Percentiles rank a stretch among this genome's conserved stretches.
Evolutionary conservation across 495 filamentous ascomycete genomes (phyloP).

Genomic region (Rusavskia elegans): DNA sequence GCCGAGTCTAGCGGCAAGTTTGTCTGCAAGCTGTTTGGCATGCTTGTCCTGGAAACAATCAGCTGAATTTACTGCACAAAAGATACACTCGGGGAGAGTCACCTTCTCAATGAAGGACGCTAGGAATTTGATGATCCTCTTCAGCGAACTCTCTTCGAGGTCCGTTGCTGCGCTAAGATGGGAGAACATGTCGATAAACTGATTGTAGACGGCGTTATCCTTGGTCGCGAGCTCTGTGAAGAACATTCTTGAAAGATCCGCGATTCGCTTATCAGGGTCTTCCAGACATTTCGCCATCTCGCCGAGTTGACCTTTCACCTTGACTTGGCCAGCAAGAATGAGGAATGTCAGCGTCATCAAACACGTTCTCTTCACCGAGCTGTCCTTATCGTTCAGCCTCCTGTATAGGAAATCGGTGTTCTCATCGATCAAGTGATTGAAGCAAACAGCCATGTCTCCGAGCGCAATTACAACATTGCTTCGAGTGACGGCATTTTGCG

Average conservation of each 20-base stretch:
- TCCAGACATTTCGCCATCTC: slow-evolving; percentile 99
- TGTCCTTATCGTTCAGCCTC: slow-evolving; percentile 73
- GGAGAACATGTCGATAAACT: slow-evolving; percentile 99
- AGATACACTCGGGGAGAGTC: slow-evolving; percentile 10
- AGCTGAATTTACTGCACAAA: slow-evolving; percentile 1
- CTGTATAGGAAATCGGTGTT: slow-evolving; percentile 97
- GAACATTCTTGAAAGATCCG: slow-evolving; percentile 93
- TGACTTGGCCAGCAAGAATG: slow-evolving; percentile 94
- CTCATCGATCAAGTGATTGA: slow-evolving; percentile 98
- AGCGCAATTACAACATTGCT: slow-evolving; percentile 94
- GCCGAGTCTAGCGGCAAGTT: slow-evolving; percentile 72
- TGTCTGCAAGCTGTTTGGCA: slow-evolving; percentile 86
- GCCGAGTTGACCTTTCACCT: slow-evolving; percentile 98
- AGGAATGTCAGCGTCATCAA: slow-evolving; percentile 98
- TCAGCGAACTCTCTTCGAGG: slow-evolving; percentile 70
- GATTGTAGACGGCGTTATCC: slow-evolving; percentile 98
- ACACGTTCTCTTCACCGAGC: slow-evolving; percentile 88
- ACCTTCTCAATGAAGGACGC: slow-evolving; percentile 96
- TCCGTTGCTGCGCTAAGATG: slow-evolving; percentile 66
- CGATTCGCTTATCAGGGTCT: slow-evolving; percentile 82
- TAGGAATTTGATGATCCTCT: slow-evolving; percentile 78
- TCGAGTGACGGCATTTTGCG: slow-evolving; percentile 72
- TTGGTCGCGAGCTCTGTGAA: slow-evolving; percentile 94
- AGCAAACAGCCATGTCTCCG: slow-evolving; percentile 98
- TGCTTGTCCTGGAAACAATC: slow-evolving; percentile 66